Evolutionary conservation across 768 basidiomycete species (phyloP).

Genomic region (Albatrellus ellisii): DNA sequence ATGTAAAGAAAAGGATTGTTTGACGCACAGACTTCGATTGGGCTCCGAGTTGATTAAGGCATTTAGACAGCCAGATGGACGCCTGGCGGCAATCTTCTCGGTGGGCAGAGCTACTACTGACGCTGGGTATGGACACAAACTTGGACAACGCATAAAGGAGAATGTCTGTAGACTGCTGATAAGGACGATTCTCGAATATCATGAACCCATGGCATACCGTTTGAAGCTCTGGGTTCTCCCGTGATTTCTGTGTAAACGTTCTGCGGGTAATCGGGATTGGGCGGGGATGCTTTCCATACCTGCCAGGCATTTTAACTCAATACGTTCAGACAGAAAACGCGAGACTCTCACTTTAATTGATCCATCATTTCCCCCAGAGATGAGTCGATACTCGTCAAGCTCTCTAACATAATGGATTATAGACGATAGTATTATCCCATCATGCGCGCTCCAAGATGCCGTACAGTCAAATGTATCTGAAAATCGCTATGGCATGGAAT

Average conservation of each 20-base stretch:
- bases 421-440: conserved; percentile 74
- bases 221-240: too few species aligned
- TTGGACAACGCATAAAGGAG: conserved; percentile 71
- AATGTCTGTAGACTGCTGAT: conserved; percentile 49
- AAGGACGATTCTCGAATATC: too few species aligned
- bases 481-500: conserved; percentile 41
- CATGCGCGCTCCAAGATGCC: conserved; percentile 72
- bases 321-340: neutral
- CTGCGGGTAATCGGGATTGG: neutral
- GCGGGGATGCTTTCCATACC: conserved; percentile 26
- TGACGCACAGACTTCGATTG: conserved; percentile 29
- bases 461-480: conserved; percentile 78
- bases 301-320: conserved; percentile 9
- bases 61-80: conserved; percentile 85
- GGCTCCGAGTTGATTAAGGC: conserved; percentile 80
- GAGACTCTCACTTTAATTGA: conserved; percentile 60
- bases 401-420: conserved; percentile 31
- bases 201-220: too few species aligned
- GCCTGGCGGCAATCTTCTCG: conserved; percentile 89
- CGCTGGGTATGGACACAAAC: conserved; percentile 79
- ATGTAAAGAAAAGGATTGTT: neutral
- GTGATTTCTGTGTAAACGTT: too few species aligned
- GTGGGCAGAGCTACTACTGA: conserved; percentile 54
- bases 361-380: conserved; percentile 82
- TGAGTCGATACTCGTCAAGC: conserved; percentile 25